Evolutionary conservation across 2,329 filamentous ascomycete species (phyloP), one percentile per base, ranked within the genome.

Genomic region (Lachnellula suecica): DNA sequence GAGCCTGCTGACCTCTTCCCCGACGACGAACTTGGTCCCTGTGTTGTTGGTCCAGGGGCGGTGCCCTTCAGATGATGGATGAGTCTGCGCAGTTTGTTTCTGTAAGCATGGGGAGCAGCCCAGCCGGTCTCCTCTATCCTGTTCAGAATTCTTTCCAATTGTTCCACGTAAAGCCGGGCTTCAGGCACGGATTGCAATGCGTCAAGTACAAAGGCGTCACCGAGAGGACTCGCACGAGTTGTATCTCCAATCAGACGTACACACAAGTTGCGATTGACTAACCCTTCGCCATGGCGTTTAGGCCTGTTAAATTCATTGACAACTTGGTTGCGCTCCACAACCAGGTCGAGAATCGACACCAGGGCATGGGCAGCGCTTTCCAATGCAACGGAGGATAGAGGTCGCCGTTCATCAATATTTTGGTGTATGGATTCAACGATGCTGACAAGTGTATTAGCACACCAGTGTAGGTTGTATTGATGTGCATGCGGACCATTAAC

Each of bases 261-360:
- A 40, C 64, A 67, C 2, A 67, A 52, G 40, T 66, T 67, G 15
- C 64, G 59, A 27, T n/a, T n/a, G n/a, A n/a, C n/a, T n/a, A n/a
- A n/a, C n/a, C n/a, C n/a, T n/a, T n/a, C n/a, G n/a, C n/a, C n/a
- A n/a, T n/a, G n/a, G n/a, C n/a, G n/a, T n/a, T n/a, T n/a, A n/a
- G n/a, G n/a, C n/a, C n/a, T n/a, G n/a, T n/a, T n/a, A n/a, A n/a
- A n/a, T n/a, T n/a, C 35, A 40, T 63, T 66, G 9, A 53, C 46
- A 38, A 66, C 63, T 11, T 53, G 34, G 40, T 66, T 66, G 3
- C 57, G 59, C 1, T 59, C 44, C 15, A 66, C 55, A 17, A 64
- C 60, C n/a, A 60, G 54, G 17, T 48, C 40, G 17, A 67, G 53
- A 23, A 66, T 65, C 13, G 47, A 48, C 5, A 63, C 53, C 22